Percentiles rank a stretch among this genome's conserved stretches.
phyloP scores from a whole-genome alignment of 164 flowering plant genomes.

The Amborella trichopoda region DNA sequence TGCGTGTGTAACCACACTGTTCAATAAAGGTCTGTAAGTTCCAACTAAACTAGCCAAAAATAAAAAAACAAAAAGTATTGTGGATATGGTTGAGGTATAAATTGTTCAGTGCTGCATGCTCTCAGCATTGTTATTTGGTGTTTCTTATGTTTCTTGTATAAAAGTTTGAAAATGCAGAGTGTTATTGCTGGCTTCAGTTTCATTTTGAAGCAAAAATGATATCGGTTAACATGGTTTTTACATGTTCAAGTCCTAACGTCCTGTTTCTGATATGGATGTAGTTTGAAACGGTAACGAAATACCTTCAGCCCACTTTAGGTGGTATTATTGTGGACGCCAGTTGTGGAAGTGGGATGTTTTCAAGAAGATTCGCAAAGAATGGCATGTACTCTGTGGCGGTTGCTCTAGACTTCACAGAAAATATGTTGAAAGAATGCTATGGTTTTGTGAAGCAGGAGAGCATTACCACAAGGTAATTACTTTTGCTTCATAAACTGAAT shows the following conservation, averaged over 20 bases:
- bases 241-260: background rate
- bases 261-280: conserved; percentile 24
- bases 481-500: background rate
- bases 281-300: conserved; percentile 78
- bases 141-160: background rate
- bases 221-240: background rate
- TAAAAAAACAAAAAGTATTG: too few relatives aligned
- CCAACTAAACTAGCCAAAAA: too few relatives aligned
- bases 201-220: background rate
- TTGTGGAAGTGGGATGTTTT: conserved; percentile 84
- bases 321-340: conserved; percentile 90
- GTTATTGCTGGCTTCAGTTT: background rate
- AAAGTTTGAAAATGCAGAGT: background rate
- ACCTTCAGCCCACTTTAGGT: conserved; percentile 64
- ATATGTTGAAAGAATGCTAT: conserved; percentile 66
- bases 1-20: too few relatives aligned
- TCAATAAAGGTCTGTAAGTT: too few relatives aligned
- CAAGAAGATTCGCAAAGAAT: conserved; percentile 73
- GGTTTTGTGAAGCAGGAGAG: conserved; percentile 55
- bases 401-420: conserved; percentile 85
- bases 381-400: conserved; percentile 71
- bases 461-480: conserved; percentile 56
- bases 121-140: background rate
- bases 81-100: too few relatives aligned
- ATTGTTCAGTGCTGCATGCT: too few relatives aligned